phyloP scores from a whole-genome alignment of 352 stramenopile species.

The Globisporangium nunn region DNA sequence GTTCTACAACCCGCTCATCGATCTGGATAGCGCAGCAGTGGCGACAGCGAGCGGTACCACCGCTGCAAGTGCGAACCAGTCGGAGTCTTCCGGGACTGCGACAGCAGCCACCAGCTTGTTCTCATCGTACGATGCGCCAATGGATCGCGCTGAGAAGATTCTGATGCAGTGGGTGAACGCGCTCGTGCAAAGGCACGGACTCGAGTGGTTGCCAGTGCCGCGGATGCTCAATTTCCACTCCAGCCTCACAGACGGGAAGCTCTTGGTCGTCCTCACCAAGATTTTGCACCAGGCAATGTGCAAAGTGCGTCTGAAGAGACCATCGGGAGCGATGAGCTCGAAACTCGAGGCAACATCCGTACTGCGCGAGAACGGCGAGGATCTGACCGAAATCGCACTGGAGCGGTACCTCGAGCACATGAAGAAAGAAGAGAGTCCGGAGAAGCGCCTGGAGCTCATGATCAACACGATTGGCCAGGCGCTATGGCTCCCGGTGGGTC shows the following conservation, averaged over 20 bases:
- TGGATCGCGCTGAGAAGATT: slow-evolving; percentile 63
- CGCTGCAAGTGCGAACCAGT: neutral
- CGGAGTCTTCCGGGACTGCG: neutral
- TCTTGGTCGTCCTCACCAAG: slow-evolving; percentile 51
- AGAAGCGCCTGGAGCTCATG: slow-evolving; percentile 66
- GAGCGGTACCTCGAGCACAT: slow-evolving; percentile 71
- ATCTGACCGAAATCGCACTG: slow-evolving; percentile 73
- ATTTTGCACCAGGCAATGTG: slow-evolving; percentile 62
- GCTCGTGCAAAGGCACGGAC: slow-evolving; percentile 32
- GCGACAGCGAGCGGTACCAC: slow-evolving; percentile 6
- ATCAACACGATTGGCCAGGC: slow-evolving; percentile 63
- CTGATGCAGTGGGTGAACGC: slow-evolving; percentile 72
- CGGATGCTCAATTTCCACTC: slow-evolving; percentile 64
- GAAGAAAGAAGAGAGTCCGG: slow-evolving; percentile 30
- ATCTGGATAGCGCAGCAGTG: slow-evolving; percentile 21
- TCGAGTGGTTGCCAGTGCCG: slow-evolving; percentile 41
- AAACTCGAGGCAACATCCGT: slow-evolving; percentile 54
- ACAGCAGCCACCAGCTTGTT: slow-evolving; percentile 12
- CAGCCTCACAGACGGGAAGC: slow-evolving; percentile 53
- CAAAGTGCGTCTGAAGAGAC: slow-evolving; percentile 30
- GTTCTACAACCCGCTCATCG: slow-evolving; percentile 61
- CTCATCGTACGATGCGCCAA: slow-evolving; percentile 34
- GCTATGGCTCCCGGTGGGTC: slow-evolving; percentile 54
- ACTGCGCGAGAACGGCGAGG: slow-evolving; percentile 68
- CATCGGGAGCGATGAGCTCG: slow-evolving; percentile 16